Evolutionary conservation across 2,329 filamentous ascomycete species (phyloP), one percentile per base, ranked within the genome.

Genomic region (Colletotrichum sp.): DNA sequence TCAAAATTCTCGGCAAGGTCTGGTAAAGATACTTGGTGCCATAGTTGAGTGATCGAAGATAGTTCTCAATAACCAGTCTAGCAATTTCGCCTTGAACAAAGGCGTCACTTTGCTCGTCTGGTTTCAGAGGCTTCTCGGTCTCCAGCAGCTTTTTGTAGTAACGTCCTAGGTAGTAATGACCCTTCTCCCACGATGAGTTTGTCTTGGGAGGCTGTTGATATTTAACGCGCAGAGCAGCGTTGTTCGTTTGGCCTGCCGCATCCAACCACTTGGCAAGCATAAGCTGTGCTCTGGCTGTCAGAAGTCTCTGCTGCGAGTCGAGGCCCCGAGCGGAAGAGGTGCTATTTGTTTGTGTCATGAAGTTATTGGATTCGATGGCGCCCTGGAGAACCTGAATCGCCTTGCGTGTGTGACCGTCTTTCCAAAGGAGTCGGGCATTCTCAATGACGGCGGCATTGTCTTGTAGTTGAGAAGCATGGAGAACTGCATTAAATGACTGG

Each of bases 101-200:
- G 75, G 91, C 89, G 70, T 96, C 93, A 57, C 91, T 93, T 84
- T 98, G 96, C 78, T 96, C 96, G 32, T 93, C 91, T 21, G 91
- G 88, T 49, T 94, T 93, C 68, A 98, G 91, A 3, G 90, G 88
- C 84, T 95, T 96, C 83, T 99, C 96, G 0, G 95, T 95, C 80
- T 99, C 96, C 5, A 98, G 88, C 6, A 99, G 91, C 84, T 98
- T 99, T 83, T 98, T 98, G 89, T 99, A 99, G 85, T 99, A 96
- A 63, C 96, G 95, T 7, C 97, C 97, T 12, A 99, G 90, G 83
- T 98, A 98, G 83, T 99, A 99, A 82, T 99, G 96, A 0, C 95
- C 96, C 84, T 98, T 99, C 83, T 99, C 97, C 96, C 96, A 99
- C 68, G 92, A 92, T 7, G 88, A 86, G 80, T 89, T 88, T 2